Base-by-base conservation (phyloP, 192 early-diverging fungal genomes). In the Pilobolus umbonatus region DNA sequence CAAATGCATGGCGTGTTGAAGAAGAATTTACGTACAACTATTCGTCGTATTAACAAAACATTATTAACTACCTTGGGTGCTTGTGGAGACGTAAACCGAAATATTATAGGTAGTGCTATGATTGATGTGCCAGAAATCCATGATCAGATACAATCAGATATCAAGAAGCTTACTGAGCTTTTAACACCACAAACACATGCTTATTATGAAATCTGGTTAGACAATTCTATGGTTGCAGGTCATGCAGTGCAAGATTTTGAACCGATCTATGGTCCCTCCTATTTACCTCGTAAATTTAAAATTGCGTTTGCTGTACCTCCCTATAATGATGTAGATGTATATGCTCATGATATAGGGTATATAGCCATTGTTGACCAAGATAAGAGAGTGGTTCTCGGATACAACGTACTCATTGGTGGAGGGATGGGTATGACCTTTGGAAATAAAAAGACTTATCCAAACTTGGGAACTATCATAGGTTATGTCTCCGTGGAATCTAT, bases 401-500 rank as follows among this genome's bases (percentile, higher is more conserved):
- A 88, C 81, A 97, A 95, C 69, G 86, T 95, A 26, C 82, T 87
- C 38, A 85, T 97, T 39, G 95, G 95, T 51, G 95, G 95, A 61
- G 95, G 95, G 34, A 95, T 97, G 95, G 95, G 95, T 67, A 91
- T 91, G 87, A 95, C 95, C 22, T 92, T 94, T 79, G 88, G 89
- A 58, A 97, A 95, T 87, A 91, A 91, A 59, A 93, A 91, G 78
- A 97, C 95, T 6, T 97, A 94, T 61, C 95, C 95, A 28, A 81
- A 86, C 19, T 76, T 90, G 30, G 95, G 82, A 4, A 68, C 88
- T 31, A 57, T 85, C 12, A 73, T 97, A 30, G 90, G 90, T 40
- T 97, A 87, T 75, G 75, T 80, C 52, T 87, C 88, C 32, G 74
- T 82, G 40, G 89, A 91, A 25, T 64, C 82, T 36, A 91, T 88